These are phyloP conservation scores for Stagonosporopsis rhizophila DNA, from an alignment of 2,329 filamentous ascomycete species.

Conservation along the genomic window DNA sequence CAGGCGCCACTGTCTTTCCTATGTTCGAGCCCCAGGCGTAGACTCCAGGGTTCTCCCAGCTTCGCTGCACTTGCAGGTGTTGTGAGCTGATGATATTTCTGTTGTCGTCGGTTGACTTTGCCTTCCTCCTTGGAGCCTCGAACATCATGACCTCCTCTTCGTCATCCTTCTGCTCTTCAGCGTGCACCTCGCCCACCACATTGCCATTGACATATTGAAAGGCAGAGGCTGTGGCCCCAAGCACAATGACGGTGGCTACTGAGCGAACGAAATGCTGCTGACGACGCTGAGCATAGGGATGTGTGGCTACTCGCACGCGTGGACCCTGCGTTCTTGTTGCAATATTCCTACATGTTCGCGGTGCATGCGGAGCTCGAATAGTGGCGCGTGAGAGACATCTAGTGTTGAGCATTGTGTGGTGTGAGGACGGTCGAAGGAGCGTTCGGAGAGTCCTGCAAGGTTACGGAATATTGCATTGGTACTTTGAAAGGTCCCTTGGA, in stretches of 20 bases:
- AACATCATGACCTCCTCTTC: slow-evolving; percentile 67
- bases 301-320: slow-evolving; percentile 37
- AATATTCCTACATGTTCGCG: slow-evolving; percentile 37
- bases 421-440: slow-evolving; percentile 6
- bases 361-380: slow-evolving; percentile 31
- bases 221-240: slow-evolving; percentile 54
- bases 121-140: slow-evolving; percentile 67
- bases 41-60: slow-evolving; percentile 82
- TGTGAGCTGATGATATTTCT: slow-evolving; percentile 81
- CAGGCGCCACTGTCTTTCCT: slow-evolving; percentile 84
- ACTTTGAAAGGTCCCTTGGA: not conserved
- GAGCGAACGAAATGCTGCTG: slow-evolving; percentile 57
- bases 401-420: slow-evolving; percentile 41
- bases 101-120: slow-evolving; percentile 71
- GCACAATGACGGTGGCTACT: slow-evolving; percentile 50
- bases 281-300: slow-evolving; percentile 53
- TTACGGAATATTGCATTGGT: slow-evolving; percentile 3
- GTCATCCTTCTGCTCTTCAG: slow-evolving; percentile 58
- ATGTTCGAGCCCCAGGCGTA: slow-evolving; percentile 93
- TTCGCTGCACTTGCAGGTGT: slow-evolving; percentile 85
- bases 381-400: slow-evolving; percentile 43
- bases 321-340: slow-evolving; percentile 25
- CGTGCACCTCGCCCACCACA: slow-evolving; percentile 52
- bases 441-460: not conserved
- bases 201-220: slow-evolving; percentile 54